Conservation (phyloP, 768 basidiomycete species). For the Rubroboletus pulcherrimus region DNA sequence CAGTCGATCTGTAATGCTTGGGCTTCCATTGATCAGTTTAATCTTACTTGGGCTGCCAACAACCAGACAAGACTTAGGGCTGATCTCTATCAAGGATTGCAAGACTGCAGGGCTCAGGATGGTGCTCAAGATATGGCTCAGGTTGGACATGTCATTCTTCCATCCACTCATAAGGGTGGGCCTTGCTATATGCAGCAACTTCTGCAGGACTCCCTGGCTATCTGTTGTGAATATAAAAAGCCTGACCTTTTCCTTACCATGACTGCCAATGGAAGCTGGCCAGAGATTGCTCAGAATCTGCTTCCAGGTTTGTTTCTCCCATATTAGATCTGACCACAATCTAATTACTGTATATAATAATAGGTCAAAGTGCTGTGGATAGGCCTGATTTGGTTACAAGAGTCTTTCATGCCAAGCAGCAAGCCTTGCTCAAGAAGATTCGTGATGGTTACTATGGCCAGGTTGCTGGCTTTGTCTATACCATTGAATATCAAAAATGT, state of each 20-base stretch:
- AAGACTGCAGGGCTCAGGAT: slow-evolving; percentile 28
- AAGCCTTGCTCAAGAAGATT: slow-evolving; percentile 36
- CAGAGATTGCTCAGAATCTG: slow-evolving; percentile 38
- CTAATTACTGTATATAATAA: too few species aligned
- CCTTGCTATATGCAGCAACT: too few species aligned
- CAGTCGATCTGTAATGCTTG: slow-evolving; percentile 44
- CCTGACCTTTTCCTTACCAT: slow-evolving; percentile 50
- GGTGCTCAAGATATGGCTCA: slow-evolving; percentile 22
- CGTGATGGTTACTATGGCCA: slow-evolving; percentile 39
- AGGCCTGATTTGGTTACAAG: slow-evolving; percentile 50
- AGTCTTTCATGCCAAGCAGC: too few species aligned
- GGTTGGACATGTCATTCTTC: slow-evolving; percentile 27
- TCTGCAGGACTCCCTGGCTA: slow-evolving; percentile 46
- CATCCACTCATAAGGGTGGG: slow-evolving; percentile 33
- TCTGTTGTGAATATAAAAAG: slow-evolving; percentile 35
- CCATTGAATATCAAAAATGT: slow-evolving; percentile 36
- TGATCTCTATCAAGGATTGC: slow-evolving; percentile 32
- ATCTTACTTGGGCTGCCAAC: slow-evolving; percentile 31
- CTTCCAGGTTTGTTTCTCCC: slow-evolving; percentile 31
- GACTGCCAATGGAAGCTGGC: slow-evolving; percentile 51
- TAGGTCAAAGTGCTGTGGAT: slow-evolving; percentile 36
- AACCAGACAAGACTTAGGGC: slow-evolving; percentile 37
- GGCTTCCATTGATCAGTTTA: slow-evolving; percentile 41
- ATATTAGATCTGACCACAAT: too few species aligned
- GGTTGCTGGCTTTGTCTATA: slow-evolving; percentile 43